phyloP scores from a whole-genome alignment of 1,139 yeast genomes.

The Pichia sp. region DNA sequence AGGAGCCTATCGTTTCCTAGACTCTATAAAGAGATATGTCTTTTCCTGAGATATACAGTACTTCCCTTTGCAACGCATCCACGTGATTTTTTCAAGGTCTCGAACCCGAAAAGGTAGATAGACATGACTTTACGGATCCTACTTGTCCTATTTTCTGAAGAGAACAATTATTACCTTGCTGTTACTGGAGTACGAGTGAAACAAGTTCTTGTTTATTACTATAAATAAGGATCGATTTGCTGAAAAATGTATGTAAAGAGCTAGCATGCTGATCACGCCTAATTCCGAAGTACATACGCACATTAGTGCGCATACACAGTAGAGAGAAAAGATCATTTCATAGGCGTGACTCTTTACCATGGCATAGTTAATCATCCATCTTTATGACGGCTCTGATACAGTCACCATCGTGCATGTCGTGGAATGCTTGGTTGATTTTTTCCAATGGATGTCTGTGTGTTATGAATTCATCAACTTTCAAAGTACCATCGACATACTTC shows the following conservation, averaged over 20 bases:
- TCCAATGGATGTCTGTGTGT: slow-evolving; percentile 81
- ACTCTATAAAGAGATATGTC: too few relatives aligned
- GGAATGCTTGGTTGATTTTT: slow-evolving; percentile 83
- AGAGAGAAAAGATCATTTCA: neutral
- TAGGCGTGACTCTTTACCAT: slow-evolving; percentile 9
- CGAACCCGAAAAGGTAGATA: too few relatives aligned
- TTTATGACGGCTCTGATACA: slow-evolving; percentile 82
- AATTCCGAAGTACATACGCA: neutral
- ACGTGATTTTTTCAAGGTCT: too few relatives aligned
- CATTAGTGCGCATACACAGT: neutral
- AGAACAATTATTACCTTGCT: neutral
- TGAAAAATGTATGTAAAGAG: slow-evolving; percentile 3
- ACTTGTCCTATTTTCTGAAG: too few relatives aligned
- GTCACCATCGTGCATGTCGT: slow-evolving; percentile 90
- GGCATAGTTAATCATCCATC: slow-evolving; percentile 22
- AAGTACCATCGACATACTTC: slow-evolving; percentile 73
- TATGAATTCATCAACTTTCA: slow-evolving; percentile 92
- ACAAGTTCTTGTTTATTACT: neutral
- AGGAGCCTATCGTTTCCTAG: too few relatives aligned
- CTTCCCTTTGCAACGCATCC: too few relatives aligned
- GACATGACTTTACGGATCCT: too few relatives aligned
- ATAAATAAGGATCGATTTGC: neutral
- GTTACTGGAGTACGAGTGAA: neutral
- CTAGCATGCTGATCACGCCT: neutral
- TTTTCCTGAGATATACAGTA: too few relatives aligned